Evolutionary conservation across 352 stramenopile species (phyloP).

Genomic region (Globisporangium parvum): DNA sequence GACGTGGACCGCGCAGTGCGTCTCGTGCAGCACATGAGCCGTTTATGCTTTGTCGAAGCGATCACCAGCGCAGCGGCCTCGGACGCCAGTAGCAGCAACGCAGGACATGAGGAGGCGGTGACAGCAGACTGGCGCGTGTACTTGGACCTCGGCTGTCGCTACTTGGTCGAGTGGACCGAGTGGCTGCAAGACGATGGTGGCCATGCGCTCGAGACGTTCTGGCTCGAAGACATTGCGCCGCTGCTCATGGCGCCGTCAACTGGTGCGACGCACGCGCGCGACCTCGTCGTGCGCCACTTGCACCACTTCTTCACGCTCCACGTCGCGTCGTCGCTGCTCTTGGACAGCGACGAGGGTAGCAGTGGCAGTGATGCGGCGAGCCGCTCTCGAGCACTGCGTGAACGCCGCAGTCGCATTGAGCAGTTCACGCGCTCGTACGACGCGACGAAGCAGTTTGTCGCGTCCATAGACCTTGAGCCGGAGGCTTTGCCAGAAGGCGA

Average conservation of each 20-base stretch:
- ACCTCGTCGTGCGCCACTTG: conserved; percentile 19
- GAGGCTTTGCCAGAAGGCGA: conserved; percentile 2
- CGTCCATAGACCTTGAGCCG: conserved; percentile 6
- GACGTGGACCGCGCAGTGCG: neutral
- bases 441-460: conserved; percentile 7
- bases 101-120: neutral
- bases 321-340: conserved; percentile 11
- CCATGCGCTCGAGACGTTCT: conserved; percentile 36
- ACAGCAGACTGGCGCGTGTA: conserved; percentile 9
- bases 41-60: conserved; percentile 29
- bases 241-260: conserved; percentile 3
- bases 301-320: conserved; percentile 47
- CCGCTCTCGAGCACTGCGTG: neutral
- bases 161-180: conserved; percentile 31
- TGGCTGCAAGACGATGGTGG: conserved; percentile 16
- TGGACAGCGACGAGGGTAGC: neutral
- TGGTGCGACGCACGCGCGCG: neutral
- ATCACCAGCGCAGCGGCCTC: neutral
- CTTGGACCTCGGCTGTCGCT: conserved; percentile 38
- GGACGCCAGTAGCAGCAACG: too few relatives aligned
- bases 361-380: neutral
- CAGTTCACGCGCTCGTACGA: conserved; percentile 8
- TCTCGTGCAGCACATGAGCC: conserved; percentile 29
- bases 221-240: conserved; percentile 25
- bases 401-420: conserved; percentile 4